Base-by-base conservation (phyloP, 345 rosid genomes). In the Acer yangbiense region DNA sequence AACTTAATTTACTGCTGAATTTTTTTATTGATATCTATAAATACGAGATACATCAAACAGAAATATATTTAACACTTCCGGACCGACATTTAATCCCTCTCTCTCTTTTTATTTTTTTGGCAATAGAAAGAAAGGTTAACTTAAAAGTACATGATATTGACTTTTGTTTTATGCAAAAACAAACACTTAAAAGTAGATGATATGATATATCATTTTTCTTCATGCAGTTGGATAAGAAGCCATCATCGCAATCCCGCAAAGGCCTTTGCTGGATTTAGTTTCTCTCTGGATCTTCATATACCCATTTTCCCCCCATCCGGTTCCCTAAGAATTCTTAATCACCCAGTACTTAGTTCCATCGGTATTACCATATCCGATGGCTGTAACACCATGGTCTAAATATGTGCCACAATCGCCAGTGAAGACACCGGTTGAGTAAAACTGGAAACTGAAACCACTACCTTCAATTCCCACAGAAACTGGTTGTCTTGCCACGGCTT, bases 271-370 rank as follows among this genome's bases (percentile, higher is more conserved):
- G 43, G 82, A 80, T 63, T 46, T 60, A 25, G 78, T 63, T 50
- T 82, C 89, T 75, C 89, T 86, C 76, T 82, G 82, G 23, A 91
- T 76, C 85, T 83, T 87, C 54, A 89, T 86, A 64, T 81, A 89
- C 41, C 93, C 95, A 4, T 46, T 17, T 65, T 91, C 93, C 1
- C 91, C 92, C 92, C 92, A 91, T 29, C 71, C n/a, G 0, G 52
- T 27, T 4, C 93, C 93, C 92, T 93, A 89, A 1, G 95, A 91
- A 70, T 89, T 89, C 90, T 89, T 89, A 12, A 85, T 81, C 78
- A 86, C 46, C 92, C 90, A 90, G 65, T 90, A 90, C 78, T 85
- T 84, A 2, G 77, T 76, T 32, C 90, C 92, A 6, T 76, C 82
- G 0, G n/a, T 17, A 55, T 39, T 74, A 13, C 91, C 93, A 1